Evolutionary conservation across 2,329 filamentous ascomycete species (phyloP).

Genomic region (Penicillium italicum): DNA sequence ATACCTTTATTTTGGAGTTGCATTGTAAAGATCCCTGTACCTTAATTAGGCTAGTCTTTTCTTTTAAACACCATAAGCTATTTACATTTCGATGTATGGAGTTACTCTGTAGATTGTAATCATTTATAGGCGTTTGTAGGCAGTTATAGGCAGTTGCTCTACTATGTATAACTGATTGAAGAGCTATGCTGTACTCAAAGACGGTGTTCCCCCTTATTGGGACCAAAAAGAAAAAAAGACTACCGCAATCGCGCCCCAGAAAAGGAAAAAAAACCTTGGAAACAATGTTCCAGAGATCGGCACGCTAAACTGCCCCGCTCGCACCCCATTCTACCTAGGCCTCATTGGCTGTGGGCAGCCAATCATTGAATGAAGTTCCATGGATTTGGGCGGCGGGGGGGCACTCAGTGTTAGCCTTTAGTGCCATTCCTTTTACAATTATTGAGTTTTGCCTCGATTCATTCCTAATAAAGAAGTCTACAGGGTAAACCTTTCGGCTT

Average conservation of each 20-base stretch:
- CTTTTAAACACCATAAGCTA: not conserved
- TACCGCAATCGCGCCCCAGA: not conserved
- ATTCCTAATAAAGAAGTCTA: not conserved
- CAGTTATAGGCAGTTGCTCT: not conserved
- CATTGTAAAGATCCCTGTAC: slow-evolving; percentile 1
- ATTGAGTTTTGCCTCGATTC: not conserved
- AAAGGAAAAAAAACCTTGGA: too few relatives aligned
- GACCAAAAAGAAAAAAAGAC: not conserved
- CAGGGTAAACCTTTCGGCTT: not conserved
- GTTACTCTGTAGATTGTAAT: not conserved
- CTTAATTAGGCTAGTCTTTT: not conserved
- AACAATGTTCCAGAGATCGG: slow-evolving; percentile 10
- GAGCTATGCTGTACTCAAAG: not conserved
- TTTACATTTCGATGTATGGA: not conserved
- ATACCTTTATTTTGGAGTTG: not conserved
- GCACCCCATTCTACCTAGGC: slow-evolving; percentile 4
- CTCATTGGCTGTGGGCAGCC: not conserved
- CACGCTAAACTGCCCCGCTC: slow-evolving; percentile 5
- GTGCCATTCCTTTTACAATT: not conserved
- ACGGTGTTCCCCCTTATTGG: not conserved
- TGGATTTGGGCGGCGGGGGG: slow-evolving; percentile 1
- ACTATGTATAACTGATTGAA: not conserved
- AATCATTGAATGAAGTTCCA: slow-evolving; percentile 2
- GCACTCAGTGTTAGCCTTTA: slow-evolving; percentile 1
- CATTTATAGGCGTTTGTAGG: too few relatives aligned